Evolutionary conservation across 148 eudicot genomes (phyloP).

Genomic region (Suaeda aralocaspica): DNA sequence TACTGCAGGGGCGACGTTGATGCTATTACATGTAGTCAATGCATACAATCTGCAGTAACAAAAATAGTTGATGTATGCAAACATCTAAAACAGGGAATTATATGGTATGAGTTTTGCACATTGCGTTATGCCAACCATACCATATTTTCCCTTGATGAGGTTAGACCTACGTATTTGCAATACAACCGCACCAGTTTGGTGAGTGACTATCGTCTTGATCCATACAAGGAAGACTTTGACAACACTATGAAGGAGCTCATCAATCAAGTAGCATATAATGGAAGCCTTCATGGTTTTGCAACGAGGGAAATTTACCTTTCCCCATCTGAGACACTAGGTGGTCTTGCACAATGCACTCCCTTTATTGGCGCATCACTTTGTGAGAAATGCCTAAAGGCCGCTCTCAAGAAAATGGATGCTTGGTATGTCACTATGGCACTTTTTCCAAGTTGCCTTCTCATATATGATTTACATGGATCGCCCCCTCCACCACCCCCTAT

Average conservation of each 20-base stretch:
- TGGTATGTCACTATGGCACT: constrained; percentile 14
- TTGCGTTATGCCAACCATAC: constrained; percentile 18
- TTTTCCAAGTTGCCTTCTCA: constrained; percentile 34
- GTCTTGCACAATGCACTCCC: constrained; percentile 30
- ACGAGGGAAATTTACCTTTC: not conserved
- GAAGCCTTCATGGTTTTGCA: constrained; percentile 7
- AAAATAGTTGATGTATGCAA: not conserved
- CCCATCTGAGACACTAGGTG: not conserved
- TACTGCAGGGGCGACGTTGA: constrained; percentile 26
- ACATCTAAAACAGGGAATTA: constrained; percentile 3
- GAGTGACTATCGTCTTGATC: constrained; percentile 2
- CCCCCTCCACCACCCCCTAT: not conserved
- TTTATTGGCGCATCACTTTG: constrained; percentile 23
- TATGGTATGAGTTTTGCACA: constrained; percentile 23
- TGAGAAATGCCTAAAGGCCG: constrained; percentile 16
- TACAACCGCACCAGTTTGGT: not conserved
- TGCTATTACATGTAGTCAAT: constrained; percentile 7
- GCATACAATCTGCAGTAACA: constrained; percentile 11
- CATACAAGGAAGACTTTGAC: not conserved
- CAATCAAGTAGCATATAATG: not conserved
- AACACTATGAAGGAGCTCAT: constrained; percentile 15
- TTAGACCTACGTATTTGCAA: not conserved
- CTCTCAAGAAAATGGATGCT: not conserved
- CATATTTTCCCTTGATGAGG: not conserved
- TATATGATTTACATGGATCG: constrained; percentile 18